Evolutionary conservation across 139 green algal genomes (phyloP).

Genomic region (Deuterostichococcus epilithicus): DNA sequence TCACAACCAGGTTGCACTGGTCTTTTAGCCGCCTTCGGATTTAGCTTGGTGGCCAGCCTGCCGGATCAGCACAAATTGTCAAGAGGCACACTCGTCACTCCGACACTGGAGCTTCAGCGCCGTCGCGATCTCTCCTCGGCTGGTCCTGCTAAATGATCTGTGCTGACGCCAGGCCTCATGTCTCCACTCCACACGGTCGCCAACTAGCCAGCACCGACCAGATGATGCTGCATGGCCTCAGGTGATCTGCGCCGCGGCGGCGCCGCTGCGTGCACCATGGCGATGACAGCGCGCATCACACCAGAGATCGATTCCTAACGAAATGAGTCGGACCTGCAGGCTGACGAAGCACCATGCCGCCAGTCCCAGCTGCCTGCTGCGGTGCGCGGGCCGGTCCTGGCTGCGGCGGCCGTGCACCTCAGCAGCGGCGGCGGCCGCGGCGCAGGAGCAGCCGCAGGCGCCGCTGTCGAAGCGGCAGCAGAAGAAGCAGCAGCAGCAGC

Average conservation of each 20-base stretch:
- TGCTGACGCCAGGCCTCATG: background rate
- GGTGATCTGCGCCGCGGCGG: background rate
- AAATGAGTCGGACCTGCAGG: background rate
- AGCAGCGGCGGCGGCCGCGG: slow-evolving; percentile 6
- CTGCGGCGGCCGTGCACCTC: background rate
- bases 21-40: too few relatives aligned
- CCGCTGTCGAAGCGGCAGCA: slow-evolving; percentile 8
- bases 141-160: background rate
- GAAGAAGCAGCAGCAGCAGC: slow-evolving; percentile 28
- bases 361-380: background rate
- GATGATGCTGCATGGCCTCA: background rate
- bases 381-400: background rate
- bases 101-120: too few relatives aligned
- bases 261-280: too few relatives aligned
- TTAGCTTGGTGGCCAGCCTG: too few relatives aligned
- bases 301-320: too few relatives aligned
- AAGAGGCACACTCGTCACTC: too few relatives aligned
- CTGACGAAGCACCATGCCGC: background rate
- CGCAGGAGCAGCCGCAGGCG: slow-evolving; percentile 12
- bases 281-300: too few relatives aligned
- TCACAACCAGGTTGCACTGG: too few relatives aligned
- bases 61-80: too few relatives aligned
- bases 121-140: too few relatives aligned
- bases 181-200: too few relatives aligned
- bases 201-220: background rate